phyloP scores from a whole-genome alignment of 768 basidiomycete species.

The Albatrellus ellisii region DNA sequence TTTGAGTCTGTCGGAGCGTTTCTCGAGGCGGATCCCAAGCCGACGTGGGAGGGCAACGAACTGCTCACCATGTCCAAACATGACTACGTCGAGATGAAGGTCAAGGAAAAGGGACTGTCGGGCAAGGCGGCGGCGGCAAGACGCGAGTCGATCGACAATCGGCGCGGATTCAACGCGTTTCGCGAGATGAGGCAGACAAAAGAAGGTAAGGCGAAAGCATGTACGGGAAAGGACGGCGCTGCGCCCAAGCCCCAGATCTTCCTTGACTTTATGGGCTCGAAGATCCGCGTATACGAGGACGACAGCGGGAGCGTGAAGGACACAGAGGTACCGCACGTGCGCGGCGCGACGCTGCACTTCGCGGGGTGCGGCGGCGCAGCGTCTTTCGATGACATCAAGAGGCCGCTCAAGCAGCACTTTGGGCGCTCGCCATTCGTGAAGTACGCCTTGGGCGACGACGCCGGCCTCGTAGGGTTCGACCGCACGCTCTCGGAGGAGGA shows the following conservation, averaged over 20 bases:
- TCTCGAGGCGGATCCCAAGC: constrained; percentile 71
- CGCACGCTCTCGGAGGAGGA: constrained; percentile 62
- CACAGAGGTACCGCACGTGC: constrained; percentile 29
- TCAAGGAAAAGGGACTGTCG: constrained; percentile 82
- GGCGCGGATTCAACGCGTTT: constrained; percentile 70
- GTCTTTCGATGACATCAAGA: constrained; percentile 50
- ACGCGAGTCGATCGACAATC: constrained; percentile 38
- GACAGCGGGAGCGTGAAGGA: constrained; percentile 33
- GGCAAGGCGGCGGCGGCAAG: constrained; percentile 55
- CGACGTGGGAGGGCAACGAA: constrained; percentile 63
- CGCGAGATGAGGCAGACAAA: constrained; percentile 37
- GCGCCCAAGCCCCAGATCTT: constrained; percentile 52
- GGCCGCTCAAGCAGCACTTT: constrained; percentile 35
- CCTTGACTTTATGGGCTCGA: constrained; percentile 64
- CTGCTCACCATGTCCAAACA: constrained; percentile 86
- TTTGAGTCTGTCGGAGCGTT: constrained; percentile 58
- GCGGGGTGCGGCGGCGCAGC: constrained; percentile 42
- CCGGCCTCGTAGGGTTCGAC: constrained; percentile 41
- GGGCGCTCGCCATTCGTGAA: constrained; percentile 34
- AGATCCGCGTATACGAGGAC: constrained; percentile 49
- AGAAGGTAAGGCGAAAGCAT: constrained; percentile 21
- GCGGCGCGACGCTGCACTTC: constrained; percentile 35
- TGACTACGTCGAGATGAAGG: constrained; percentile 91
- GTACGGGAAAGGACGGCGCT: constrained; percentile 13
- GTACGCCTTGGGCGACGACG: constrained; percentile 30